Conservation (phyloP, 2,329 filamentous ascomycete species). For the Boeremia lycopersici region DNA sequence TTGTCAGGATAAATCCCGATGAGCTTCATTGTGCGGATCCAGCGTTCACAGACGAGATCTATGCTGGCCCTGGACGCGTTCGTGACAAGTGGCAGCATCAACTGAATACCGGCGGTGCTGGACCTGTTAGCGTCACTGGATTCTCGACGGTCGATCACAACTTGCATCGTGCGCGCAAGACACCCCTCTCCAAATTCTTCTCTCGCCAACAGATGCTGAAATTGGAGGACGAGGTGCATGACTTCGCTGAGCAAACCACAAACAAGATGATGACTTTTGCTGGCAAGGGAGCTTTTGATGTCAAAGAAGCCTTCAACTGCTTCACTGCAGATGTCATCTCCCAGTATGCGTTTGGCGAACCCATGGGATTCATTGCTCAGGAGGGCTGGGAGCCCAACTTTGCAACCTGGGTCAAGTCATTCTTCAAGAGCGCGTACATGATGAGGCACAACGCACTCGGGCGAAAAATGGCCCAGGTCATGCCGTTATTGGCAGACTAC, state of each 20-base stretch:
- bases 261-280: constrained; percentile 28
- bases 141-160: constrained; percentile 38
- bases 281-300: constrained; percentile 28
- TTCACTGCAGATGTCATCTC: constrained; percentile 36
- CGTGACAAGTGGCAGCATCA: constrained; percentile 35
- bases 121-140: constrained; percentile 33
- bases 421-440: constrained; percentile 36
- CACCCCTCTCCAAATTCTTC: constrained; percentile 46
- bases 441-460: constrained; percentile 34
- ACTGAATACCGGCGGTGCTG: constrained; percentile 32
- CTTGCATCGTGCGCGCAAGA: constrained; percentile 40
- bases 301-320: constrained; percentile 38
- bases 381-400: constrained; percentile 38
- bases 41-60: constrained; percentile 42
- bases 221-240: constrained; percentile 29
- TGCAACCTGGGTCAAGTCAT: constrained; percentile 34
- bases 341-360: constrained; percentile 35
- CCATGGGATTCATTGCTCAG: constrained; percentile 36
- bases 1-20: constrained; percentile 42
- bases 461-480: constrained; percentile 30
- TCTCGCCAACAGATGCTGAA: constrained; percentile 39
- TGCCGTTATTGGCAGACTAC: constrained; percentile 36
- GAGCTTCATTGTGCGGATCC: constrained; percentile 43
- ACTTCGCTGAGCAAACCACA: constrained; percentile 24
- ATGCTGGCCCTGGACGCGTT: constrained; percentile 31